These are phyloP conservation scores for Brachypodium distachyon DNA, from an alignment of 202 grass and related monocot species.

Conservation along the genomic window DNA sequence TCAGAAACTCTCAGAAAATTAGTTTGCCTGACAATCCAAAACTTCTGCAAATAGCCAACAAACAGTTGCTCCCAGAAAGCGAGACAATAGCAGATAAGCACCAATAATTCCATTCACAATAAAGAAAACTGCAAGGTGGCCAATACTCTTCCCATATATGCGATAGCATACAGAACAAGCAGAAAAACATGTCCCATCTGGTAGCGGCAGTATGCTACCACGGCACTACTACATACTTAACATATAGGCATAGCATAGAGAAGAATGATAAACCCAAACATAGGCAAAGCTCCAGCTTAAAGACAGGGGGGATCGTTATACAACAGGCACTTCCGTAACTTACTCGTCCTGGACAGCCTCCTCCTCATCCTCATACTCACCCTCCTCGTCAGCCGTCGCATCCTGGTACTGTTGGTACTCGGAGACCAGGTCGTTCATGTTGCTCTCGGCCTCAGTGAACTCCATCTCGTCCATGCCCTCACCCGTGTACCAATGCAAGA, in stretches of 20 bases:
- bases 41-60: too few species aligned
- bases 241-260: not conserved
- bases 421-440: conserved; percentile 82
- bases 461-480: conserved; percentile 98
- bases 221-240: conserved; percentile 9
- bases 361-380: conserved; percentile 72
- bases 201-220: conserved; percentile 30
- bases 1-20: too few species aligned
- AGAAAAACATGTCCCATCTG: conserved; percentile 7
- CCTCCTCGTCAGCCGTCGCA: conserved; percentile 75
- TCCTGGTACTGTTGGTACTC: conserved; percentile 98
- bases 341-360: conserved; percentile 38
- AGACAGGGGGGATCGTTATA: not conserved
- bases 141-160: conserved; percentile 13
- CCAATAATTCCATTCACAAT: too few species aligned
- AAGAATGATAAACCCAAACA: conserved; percentile 18
- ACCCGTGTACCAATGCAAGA: conserved; percentile 93
- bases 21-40: too few species aligned
- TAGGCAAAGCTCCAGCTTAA: not conserved
- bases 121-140: not conserved
- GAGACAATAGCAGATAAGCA: too few species aligned
- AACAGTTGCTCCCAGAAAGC: too few species aligned
- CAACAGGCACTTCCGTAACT: not conserved
- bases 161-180: conserved; percentile 19
- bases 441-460: conserved; percentile 79